Base-by-base conservation (phyloP, 805 yeast genomes). In the Candida vaughaniae region DNA sequence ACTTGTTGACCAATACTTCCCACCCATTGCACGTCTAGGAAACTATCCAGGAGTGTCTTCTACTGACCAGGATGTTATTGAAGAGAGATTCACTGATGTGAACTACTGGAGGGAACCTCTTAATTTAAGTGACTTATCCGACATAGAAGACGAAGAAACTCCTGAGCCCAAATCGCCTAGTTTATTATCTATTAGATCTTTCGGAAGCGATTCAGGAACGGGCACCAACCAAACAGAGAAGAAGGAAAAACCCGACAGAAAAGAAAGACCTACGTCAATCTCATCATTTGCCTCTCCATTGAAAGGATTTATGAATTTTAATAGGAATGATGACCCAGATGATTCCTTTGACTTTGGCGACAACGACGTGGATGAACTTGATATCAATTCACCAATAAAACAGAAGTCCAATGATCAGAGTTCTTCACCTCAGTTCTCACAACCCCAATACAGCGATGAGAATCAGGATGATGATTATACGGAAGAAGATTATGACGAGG, bases 1-100 rank as follows among this genome's bases (percentile, higher is more conserved):
- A 58, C 71, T 93, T 37, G 97, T 93, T 9, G 99, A 93, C 61
- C 98, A 93, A 59, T 90, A 90, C 59, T 93, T 93, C 73, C 99
- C 99, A 6, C 96, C 97, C 0, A 56, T 67, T 22, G 54, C 50
- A 33, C 56, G 54, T 38, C 62, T 66, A 23, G 51, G 53, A n/a
- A 52, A 54, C 11, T 52, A 58, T 41, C 32, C 41, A 6, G 31
- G 27, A 18, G 33, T 29, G 22, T 10, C 25, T 12, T 25, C 22
- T 11, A 31, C 34, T 22, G 40, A 35, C 5, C 15, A 35, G 1
- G 36, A 41, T 17, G 19, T 33, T 17, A 62, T 67, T 2, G 81
- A 77, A 36, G 83, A 80, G 46, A 77, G 76, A 45, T 93, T 69
- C 57, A 85, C 87, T 6, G 99, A 93, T 61, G 85, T 85, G 29